Percentiles rank a stretch among this genome's conserved stretches.
phyloP scores from a whole-genome alignment of 345 rosid genomes.

The Corchorus capsularis region DNA sequence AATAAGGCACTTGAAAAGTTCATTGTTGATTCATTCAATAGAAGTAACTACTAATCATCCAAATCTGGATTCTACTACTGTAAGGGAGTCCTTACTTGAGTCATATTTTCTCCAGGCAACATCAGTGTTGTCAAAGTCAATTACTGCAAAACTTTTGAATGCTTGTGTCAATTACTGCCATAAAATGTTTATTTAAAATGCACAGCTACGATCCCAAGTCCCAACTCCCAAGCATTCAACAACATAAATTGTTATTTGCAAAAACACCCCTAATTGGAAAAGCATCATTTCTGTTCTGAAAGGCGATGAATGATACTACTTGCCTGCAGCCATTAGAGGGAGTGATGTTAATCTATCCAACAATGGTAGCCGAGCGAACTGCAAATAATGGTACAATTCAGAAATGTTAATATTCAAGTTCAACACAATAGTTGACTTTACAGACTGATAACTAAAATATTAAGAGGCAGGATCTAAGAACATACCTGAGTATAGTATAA shows the following conservation, averaged over 20 bases:
- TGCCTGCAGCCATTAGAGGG: constrained; percentile 67
- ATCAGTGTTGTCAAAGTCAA: constrained; percentile 74
- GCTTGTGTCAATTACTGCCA: too few relatives aligned
- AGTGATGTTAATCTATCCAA: constrained; percentile 53
- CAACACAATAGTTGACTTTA: neutral
- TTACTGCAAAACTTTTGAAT: too few relatives aligned
- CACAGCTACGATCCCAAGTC: neutral
- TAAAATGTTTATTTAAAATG: neutral
- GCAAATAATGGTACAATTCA: constrained; percentile 16
- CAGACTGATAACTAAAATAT: neutral
- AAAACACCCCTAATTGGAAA: neutral
- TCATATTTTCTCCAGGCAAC: constrained; percentile 66
- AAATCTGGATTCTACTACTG: neutral
- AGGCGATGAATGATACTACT: neutral
- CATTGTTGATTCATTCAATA: constrained; percentile 19
- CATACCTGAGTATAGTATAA: constrained; percentile 52
- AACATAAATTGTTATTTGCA: neutral
- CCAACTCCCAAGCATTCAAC: neutral
- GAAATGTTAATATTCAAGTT: neutral
- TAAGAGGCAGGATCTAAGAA: constrained; percentile 10
- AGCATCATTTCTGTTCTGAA: neutral
- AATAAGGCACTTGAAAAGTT: constrained; percentile 36
- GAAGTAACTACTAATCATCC: constrained; percentile 13
- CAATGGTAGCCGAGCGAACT: constrained; percentile 51
- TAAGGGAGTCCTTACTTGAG: constrained; percentile 47